Conservation (phyloP, 2,329 filamentous ascomycete species). For the Aureobasidium pullulans region DNA sequence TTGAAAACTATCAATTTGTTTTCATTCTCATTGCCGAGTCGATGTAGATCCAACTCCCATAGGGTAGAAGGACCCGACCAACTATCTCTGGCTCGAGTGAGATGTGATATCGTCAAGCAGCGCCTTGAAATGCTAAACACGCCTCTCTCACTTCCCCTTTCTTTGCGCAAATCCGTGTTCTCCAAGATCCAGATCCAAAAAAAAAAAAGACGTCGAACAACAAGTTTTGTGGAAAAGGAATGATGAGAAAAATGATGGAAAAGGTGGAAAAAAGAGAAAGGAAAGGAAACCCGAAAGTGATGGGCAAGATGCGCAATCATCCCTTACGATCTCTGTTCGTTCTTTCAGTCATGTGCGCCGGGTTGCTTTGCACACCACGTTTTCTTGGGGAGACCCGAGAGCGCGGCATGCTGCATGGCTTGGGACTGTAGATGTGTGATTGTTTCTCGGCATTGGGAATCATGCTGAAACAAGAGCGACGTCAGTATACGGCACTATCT, state of each 20-base stretch:
- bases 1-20: constrained; percentile 31
- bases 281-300: not conserved
- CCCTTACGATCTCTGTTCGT: constrained; percentile 20
- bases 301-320: not conserved
- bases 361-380: not conserved
- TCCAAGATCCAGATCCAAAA: not conserved
- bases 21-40: not conserved
- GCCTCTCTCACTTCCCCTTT: not conserved
- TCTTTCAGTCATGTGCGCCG: constrained; percentile 15
- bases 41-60: not conserved
- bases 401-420: constrained; percentile 6
- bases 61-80: too few relatives aligned
- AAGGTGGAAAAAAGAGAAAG: not conserved
- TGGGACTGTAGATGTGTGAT: constrained; percentile 9
- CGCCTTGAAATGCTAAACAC: constrained; percentile 9
- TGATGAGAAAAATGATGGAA: not conserved
- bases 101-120: not conserved
- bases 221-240: too few relatives aligned
- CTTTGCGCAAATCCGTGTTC: not conserved
- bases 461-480: not conserved
- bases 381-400: not conserved
- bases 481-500: not conserved
- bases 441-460: constrained; percentile 14
- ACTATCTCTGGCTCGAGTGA: not conserved
- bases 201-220: not conserved